Evolutionary conservation across 805 yeast species (phyloP).

Genomic region (Jamesozyma gamospora): DNA sequence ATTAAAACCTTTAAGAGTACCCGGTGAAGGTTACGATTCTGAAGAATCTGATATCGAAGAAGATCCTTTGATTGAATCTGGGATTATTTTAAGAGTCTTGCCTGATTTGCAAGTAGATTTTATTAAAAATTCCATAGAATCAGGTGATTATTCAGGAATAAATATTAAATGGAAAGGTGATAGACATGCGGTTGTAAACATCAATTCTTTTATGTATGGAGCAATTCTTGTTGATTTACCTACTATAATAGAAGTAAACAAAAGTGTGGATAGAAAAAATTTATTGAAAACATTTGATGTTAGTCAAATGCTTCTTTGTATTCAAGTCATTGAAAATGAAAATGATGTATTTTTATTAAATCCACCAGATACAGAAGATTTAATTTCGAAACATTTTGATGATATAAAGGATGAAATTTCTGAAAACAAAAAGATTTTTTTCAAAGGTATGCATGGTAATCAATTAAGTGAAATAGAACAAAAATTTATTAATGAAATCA

Average conservation of each 20-base stretch:
- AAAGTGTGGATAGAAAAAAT: slow-evolving; percentile 77
- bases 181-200: slow-evolving; percentile 63
- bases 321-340: slow-evolving; percentile 41
- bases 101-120: slow-evolving; percentile 44
- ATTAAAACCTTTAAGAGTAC: slow-evolving; percentile 54
- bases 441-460: slow-evolving; percentile 16
- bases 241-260: slow-evolving; percentile 75
- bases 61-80: slow-evolving; percentile 87
- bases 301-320: slow-evolving; percentile 72
- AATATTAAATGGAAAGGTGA: slow-evolving; percentile 76
- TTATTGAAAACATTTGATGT: slow-evolving; percentile 79
- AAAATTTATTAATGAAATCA: slow-evolving; percentile 17
- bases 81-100: slow-evolving; percentile 66
- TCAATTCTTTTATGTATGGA: slow-evolving; percentile 63
- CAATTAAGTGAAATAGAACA: slow-evolving; percentile 23
- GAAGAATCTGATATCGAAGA: slow-evolving; percentile 95
- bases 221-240: slow-evolving; percentile 87
- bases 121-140: slow-evolving; percentile 64
- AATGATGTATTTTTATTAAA: slow-evolving; percentile 36
- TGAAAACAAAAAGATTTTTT: slow-evolving; percentile 15
- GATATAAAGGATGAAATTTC: slow-evolving; percentile 21
- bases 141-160: slow-evolving; percentile 64
- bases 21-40: slow-evolving; percentile 94
- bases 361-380: slow-evolving; percentile 36
- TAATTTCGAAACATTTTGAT: slow-evolving; percentile 24